Evolutionary conservation across 768 basidiomycete species (phyloP), one percentile per base, ranked within the genome.

Genomic region (Leccinum aurantiacum): DNA sequence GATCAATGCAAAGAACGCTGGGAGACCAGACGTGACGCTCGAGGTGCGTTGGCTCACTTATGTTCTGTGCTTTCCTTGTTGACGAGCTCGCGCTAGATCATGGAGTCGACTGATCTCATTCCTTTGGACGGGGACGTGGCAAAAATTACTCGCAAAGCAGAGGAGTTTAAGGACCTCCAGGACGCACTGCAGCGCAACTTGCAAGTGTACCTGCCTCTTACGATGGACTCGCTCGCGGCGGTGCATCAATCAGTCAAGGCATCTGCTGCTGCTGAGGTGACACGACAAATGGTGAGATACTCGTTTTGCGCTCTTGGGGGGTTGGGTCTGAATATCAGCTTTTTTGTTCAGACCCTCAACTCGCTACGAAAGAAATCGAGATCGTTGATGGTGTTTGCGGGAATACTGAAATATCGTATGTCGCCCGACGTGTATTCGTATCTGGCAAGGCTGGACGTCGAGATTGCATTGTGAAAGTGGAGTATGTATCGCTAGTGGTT

Each of bases 341-440:
- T 44, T 48, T 25, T 44, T 51, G 0, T 33, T 41, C 41, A 70
- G 91, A 87, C 87, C 0, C 77, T 95, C 63, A 76, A 79, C 0
- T 77, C 83, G 17, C 75, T 94, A 27, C 80, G 91, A 61, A 90
- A 84, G 70, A 94, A 93, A 74, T 91, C 92, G 57, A 79, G 93
- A 57, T 88, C 91, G 6, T 70, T 96, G 58, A 93, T 95, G 83
- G 83, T 93, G 58, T 97, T 93, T 75, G 93, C 90, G 31, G 90
- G 90, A 25, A 88, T 92, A 62, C 77, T 95, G 57, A 89, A 91
- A 67, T 95, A 95, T 72, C 84, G 93, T 60, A 88, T 97, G 86
- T 90, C 90, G 33, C 86, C 90, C 22, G 93, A 96, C 70, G 88
- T 94, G 60, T 94, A 95, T 76, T 89, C 89, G 33, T 92, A 95